Evolutionary conservation across 768 basidiomycete species (phyloP).

Genomic region (Suillus americanus): DNA sequence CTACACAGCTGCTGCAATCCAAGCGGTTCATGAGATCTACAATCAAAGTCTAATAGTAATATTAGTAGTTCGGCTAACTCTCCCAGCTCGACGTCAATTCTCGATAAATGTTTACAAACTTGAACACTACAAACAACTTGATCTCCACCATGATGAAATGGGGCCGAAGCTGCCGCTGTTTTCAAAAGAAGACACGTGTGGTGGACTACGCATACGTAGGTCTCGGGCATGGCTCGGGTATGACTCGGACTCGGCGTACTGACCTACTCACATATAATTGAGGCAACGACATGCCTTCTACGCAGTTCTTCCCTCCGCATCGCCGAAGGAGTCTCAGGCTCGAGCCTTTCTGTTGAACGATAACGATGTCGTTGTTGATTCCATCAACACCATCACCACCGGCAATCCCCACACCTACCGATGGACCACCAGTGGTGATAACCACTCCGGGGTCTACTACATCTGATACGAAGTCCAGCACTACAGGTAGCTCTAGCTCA

Average conservation of each 20-base stretch:
- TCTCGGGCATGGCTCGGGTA: background rate
- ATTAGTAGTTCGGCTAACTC: no score
- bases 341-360: background rate
- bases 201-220: background rate
- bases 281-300: background rate
- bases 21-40: no score
- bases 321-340: background rate
- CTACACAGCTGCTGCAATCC: no score
- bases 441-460: background rate
- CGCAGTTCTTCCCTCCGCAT: background rate
- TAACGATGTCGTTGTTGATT: background rate
- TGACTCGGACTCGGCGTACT: background rate
- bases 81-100: no score
- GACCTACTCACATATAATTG: background rate
- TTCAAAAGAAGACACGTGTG: background rate
- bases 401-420: background rate
- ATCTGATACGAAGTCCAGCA: background rate
- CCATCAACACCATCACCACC: background rate
- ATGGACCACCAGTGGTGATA: background rate
- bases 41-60: no score
- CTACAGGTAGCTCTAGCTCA: constrained; percentile 7
- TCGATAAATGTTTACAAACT: no score
- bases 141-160: background rate
- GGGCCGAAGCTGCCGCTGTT: background rate
- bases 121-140: no score